Percentiles rank a stretch among this genome's conserved stretches.
Conservation (phyloP, 1,139 yeast species). For the Geotrichum carabidarum region DNA sequence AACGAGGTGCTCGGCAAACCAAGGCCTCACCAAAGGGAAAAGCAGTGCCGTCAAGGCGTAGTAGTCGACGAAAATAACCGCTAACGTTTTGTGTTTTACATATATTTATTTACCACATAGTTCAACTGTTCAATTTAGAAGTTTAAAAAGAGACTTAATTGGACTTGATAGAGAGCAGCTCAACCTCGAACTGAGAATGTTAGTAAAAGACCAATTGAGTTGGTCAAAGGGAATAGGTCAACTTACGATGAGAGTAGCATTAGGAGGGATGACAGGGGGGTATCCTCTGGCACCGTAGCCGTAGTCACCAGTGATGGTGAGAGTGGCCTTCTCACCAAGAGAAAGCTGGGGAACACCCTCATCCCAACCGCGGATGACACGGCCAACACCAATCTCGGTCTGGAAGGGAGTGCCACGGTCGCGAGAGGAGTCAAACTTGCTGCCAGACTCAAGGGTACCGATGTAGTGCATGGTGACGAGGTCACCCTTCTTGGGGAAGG, state of each 20-base stretch:
- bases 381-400: constrained; percentile 90
- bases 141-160: not conserved
- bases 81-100: not conserved
- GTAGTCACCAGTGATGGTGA: constrained; percentile 87
- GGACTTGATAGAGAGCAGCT: constrained; percentile 31
- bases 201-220: not conserved
- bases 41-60: constrained; percentile 19
- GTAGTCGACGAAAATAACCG: constrained; percentile 25
- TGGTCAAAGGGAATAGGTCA: not conserved
- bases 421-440: constrained; percentile 89
- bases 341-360: constrained; percentile 86
- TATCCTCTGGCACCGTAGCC: constrained; percentile 93
- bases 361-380: constrained; percentile 96
- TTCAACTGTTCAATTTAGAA: constrained; percentile 5
- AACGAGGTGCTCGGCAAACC: constrained; percentile 18
- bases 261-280: constrained; percentile 95
- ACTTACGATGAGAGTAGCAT: constrained; percentile 68
- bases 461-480: constrained; percentile 82
- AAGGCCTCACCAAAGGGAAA: constrained; percentile 18
- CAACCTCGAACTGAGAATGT: constrained; percentile 62
- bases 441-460: constrained; percentile 90
- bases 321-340: constrained; percentile 83
- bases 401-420: constrained; percentile 94
- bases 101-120: constrained; percentile 4
- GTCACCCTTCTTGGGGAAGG: constrained; percentile 83